phyloP scores from a whole-genome alignment of 495 filamentous ascomycete genomes.

The Apiosordaria backusii region DNA sequence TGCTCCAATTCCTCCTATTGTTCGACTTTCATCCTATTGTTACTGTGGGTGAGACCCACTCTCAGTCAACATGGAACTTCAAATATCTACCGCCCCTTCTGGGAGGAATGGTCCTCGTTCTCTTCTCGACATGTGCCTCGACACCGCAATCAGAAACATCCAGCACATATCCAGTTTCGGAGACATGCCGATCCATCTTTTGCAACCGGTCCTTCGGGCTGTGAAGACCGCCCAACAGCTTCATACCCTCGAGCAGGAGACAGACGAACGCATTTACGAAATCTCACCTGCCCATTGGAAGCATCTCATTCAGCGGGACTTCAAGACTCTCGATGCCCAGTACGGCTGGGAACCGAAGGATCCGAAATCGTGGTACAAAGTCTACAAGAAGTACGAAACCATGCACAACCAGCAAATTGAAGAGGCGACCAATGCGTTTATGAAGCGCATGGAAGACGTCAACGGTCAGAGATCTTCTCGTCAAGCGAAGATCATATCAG shows the following conservation, averaged over 20 bases:
- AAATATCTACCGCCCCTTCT: neutral
- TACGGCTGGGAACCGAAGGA: conserved; percentile 32
- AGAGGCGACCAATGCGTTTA: conserved; percentile 44
- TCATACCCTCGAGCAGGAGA: conserved; percentile 33
- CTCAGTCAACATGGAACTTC: neutral
- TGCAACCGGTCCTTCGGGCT: conserved; percentile 28
- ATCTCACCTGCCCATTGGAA: conserved; percentile 28
- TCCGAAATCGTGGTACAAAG: conserved; percentile 35
- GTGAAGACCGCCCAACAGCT: conserved; percentile 35
- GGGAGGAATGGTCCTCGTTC: conserved; percentile 25
- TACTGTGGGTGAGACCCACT: neutral
- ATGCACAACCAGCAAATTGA: conserved; percentile 49
- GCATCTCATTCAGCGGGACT: conserved; percentile 39
- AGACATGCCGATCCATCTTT: conserved; percentile 13
- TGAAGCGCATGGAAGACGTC: conserved; percentile 25
- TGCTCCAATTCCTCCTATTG: neutral
- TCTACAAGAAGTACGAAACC: conserved; percentile 38
- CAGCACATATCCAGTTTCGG: conserved; percentile 13
- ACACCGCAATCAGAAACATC: conserved; percentile 31
- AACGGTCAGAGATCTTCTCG: conserved; percentile 32
- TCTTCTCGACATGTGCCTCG: conserved; percentile 34
- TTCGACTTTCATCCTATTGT: neutral
- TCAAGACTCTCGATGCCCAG: conserved; percentile 20
- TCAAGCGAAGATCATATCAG: conserved; percentile 26
- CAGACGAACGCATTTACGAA: conserved; percentile 33